Base-by-base conservation (phyloP, 2,329 filamentous ascomycete genomes). In the Colletotrichum sp. region DNA sequence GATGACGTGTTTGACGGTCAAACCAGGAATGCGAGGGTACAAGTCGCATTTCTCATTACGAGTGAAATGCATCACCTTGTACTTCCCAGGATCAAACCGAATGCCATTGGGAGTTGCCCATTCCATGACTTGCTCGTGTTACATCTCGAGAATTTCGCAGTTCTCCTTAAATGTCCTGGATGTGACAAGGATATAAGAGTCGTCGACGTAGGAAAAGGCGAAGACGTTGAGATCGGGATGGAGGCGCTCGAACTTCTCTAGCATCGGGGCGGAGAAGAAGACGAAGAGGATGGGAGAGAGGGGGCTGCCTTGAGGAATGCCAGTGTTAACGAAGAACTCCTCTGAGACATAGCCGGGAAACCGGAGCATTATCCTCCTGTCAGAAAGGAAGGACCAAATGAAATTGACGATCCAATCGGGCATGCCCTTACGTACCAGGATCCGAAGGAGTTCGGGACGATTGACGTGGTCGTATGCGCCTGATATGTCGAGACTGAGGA, bases 271-370 rank as follows among this genome's bases (percentile, higher is more conserved):
- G 12, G 68, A 28, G 21, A 67, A 74, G n/a, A 71, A 48, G 7
- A 66, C 32, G 14, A 71, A 74, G 26, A 67, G 67, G 10, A 74
- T 74, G 34, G 72, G 72, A 2, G 72, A 71, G 7, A 74, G 6
- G 6, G 72, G 67, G 18, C 68, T 74, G 1, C 72, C 68, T 34
- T 71, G 72, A 9, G 68, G 67, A 13, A 74, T 67, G 3, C 72
- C 67, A 24, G 57, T 13, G 16, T 71, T 66, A 14, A 66, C 26
- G 32, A 28, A 65, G 2, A 48, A 55, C 13, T 26, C 21, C 8
- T 52, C 24, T 3, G 71, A 68, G 26, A 21, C n/a, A 34, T 34
- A 7, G 10, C 36, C 64, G 7, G 52, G 36, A 7, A 55, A 14
- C 18, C n/a, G 28, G 2, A 55, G 13, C 13, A 21, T 34, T 7